A percentile compares a stretch with the other conserved stretches of the same genome.
Evolutionary conservation across 129 eudicot genomes (phyloP).

Genomic region (Logfia minima): DNA sequence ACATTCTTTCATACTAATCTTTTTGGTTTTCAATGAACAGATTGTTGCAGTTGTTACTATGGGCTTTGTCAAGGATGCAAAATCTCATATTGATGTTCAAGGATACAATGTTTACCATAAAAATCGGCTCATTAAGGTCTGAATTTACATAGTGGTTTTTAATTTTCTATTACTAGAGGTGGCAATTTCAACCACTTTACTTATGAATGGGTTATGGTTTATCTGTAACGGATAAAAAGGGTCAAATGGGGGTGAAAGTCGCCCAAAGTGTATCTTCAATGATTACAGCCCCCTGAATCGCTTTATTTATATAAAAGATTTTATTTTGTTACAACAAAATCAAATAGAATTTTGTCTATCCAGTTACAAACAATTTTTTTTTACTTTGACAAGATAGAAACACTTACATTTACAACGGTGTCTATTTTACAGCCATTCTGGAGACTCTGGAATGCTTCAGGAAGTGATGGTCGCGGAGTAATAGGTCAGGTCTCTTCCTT

Average conservation of each 20-base stretch:
- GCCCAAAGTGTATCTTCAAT: background rate
- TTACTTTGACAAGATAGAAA: background rate
- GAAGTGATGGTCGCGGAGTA: conserved; percentile 99
- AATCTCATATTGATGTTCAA: conserved; percentile 91
- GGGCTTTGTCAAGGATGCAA: conserved; percentile 99
- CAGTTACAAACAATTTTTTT: background rate
- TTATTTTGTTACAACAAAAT: background rate
- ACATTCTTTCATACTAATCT: conserved; percentile 7
- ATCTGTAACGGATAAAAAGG: background rate
- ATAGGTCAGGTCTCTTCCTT: conserved; percentile 54
- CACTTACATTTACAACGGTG: background rate
- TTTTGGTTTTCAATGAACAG: conserved; percentile 38
- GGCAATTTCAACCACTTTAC: background rate
- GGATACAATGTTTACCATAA: conserved; percentile 98
- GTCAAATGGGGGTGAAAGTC: background rate
- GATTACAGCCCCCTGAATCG: background rate
- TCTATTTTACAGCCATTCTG: conserved; percentile 79
- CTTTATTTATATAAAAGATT: background rate
- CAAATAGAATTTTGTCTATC: background rate
- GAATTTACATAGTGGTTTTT: background rate
- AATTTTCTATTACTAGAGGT: background rate
- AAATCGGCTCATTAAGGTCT: conserved; percentile 90
- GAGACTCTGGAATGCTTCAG: conserved; percentile 94
- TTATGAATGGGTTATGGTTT: background rate
- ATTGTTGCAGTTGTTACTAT: conserved; percentile 84